phyloP scores from a whole-genome alignment of 1,284 basidiomycete species.

The Boletus semigastroideus region DNA sequence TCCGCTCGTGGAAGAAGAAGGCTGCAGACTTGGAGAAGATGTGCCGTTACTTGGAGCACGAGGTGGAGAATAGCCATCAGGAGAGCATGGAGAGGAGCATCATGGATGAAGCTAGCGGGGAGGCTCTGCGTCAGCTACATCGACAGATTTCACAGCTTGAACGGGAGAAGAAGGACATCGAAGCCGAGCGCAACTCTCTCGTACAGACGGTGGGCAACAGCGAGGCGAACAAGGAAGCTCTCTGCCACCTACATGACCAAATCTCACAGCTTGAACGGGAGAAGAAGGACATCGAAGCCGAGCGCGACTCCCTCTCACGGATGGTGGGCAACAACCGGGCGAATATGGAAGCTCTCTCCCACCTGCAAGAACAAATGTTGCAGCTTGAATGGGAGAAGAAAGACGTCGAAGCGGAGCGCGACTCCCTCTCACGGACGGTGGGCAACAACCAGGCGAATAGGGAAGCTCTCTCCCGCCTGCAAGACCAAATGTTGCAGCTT shows the following conservation, averaged over 20 bases:
- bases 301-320: slow-evolving; percentile 6
- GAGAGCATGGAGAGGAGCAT: slow-evolving; percentile 70
- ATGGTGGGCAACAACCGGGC: background rate
- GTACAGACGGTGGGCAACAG: slow-evolving; percentile 31
- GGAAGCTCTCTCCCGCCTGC: slow-evolving; percentile 1
- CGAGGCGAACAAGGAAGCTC: slow-evolving; percentile 63
- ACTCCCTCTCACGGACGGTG: too few species aligned
- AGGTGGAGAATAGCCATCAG: slow-evolving; percentile 64
- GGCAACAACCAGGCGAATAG: background rate
- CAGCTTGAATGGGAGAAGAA: slow-evolving; percentile 44
- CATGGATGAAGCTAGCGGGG: slow-evolving; percentile 75
- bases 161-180: slow-evolving; percentile 20
- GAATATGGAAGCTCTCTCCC: background rate
- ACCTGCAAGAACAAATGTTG: slow-evolving; percentile 21
- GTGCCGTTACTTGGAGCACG: slow-evolving; percentile 63
- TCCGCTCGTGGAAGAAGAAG: slow-evolving; percentile 69
- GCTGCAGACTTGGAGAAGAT: slow-evolving; percentile 66
- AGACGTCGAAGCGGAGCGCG: slow-evolving; percentile 40
- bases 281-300: slow-evolving; percentile 38
- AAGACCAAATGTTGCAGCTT: slow-evolving; percentile 14
- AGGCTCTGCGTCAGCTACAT: slow-evolving; percentile 67
- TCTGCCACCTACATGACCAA: slow-evolving; percentile 60
- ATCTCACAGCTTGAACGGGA: slow-evolving; percentile 63
- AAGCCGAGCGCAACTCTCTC: slow-evolving; percentile 7
- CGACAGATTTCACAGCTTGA: slow-evolving; percentile 29